Evolutionary conservation across 2,329 filamentous ascomycete species (phyloP).

Genomic region (Tolypocladium guangdongense): DNA sequence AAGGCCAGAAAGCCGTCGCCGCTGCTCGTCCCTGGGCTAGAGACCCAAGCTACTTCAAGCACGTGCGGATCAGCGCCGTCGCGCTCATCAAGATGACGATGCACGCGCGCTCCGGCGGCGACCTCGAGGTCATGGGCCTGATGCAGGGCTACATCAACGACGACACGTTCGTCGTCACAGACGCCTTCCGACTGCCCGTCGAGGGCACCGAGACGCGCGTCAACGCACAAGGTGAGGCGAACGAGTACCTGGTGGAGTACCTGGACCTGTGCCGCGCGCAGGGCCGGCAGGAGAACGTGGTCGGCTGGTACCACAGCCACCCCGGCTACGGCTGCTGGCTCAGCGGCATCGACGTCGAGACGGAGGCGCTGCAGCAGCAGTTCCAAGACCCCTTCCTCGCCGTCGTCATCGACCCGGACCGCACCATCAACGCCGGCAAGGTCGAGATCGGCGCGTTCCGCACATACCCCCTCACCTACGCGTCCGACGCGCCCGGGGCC

Average conservation of each 20-base stretch:
- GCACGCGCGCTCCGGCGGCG: conserved; percentile 91
- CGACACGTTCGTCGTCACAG: conserved; percentile 82
- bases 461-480: conserved; percentile 72
- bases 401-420: conserved; percentile 91
- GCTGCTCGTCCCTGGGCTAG: conserved; percentile 61
- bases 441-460: conserved; percentile 96
- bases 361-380: conserved; percentile 74
- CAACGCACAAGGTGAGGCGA: conserved; percentile 89
- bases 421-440: conserved; percentile 87
- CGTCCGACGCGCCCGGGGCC: conserved; percentile 24
- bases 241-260: conserved; percentile 93
- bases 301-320: conserved; percentile 98
- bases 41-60: conserved; percentile 82
- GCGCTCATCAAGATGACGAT: conserved; percentile 98
- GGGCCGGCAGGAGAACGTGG: conserved; percentile 76
- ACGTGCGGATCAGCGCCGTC: conserved; percentile 84
- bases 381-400: conserved; percentile 88
- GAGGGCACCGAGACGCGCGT: conserved; percentile 98
- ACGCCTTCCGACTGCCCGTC: conserved; percentile 86
- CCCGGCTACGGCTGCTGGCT: conserved; percentile 98
- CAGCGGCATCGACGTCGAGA: conserved; percentile 87
- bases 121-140: conserved; percentile 90
- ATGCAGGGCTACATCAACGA: conserved; percentile 92
- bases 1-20: conserved; percentile 55
- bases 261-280: conserved; percentile 64